These are phyloP conservation scores for Kwoniella shandongensis DNA, from an alignment of 768 basidiomycete genomes.

Conservation along the genomic window DNA sequence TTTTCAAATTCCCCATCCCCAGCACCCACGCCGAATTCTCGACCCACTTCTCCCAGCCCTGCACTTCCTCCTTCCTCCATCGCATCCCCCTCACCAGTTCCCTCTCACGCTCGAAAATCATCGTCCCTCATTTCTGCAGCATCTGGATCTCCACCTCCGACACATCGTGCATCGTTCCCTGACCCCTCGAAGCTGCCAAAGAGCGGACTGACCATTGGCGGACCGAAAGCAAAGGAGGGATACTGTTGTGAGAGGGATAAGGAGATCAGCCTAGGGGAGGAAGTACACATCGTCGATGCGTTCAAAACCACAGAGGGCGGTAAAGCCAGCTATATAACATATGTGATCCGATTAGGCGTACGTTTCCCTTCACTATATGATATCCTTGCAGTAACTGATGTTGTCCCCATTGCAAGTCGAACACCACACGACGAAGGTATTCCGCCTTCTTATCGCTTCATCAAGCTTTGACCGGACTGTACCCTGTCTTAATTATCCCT, in stretches of 20 bases:
- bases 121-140: conserved; percentile 43
- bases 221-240: conserved; percentile 47
- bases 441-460: conserved; percentile 96
- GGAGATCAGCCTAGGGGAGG: conserved; percentile 45
- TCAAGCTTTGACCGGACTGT: conserved; percentile 74
- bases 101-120: conserved; percentile 18
- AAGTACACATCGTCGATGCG: conserved; percentile 72
- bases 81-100: conserved; percentile 17
- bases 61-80: conserved; percentile 6
- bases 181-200: conserved; percentile 42
- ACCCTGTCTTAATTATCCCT: conserved; percentile 94
- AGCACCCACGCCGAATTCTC: conserved; percentile 7
- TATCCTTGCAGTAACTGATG: neutral
- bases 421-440: conserved; percentile 84
- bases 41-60: conserved; percentile 19
- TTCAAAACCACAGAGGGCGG: conserved; percentile 89
- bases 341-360: conserved; percentile 87
- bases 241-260: conserved; percentile 51
- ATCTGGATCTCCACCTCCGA: conserved; percentile 48
- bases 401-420: conserved; percentile 59
- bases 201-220: conserved; percentile 26
- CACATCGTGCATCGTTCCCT: conserved; percentile 47
- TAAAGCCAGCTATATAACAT: conserved; percentile 88
- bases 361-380: conserved; percentile 37
- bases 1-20: conserved; percentile 40